phyloP scores from a whole-genome alignment of 768 basidiomycete genomes.

The Mycena kentingensis region DNA sequence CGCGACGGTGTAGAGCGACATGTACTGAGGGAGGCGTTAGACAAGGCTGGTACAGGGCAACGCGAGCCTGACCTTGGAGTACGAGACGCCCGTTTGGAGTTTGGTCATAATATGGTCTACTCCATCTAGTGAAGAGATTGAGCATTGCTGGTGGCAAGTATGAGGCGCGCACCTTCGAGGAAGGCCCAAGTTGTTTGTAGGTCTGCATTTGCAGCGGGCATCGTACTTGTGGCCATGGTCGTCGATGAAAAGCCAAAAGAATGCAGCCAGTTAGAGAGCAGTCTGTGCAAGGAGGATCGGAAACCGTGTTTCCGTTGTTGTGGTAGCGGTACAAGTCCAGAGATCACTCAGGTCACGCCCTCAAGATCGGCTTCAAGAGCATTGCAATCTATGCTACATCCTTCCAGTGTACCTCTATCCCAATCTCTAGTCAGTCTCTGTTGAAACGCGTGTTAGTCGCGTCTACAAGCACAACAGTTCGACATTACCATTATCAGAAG shows the following conservation, averaged over 20 bases:
- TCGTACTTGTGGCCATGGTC: conserved; percentile 43
- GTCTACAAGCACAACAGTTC: no score
- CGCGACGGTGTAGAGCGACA: conserved; percentile 88
- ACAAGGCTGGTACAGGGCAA: not conserved
- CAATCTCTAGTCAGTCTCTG: no score
- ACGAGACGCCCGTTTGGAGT: conserved; percentile 84
- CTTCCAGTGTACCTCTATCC: no score
- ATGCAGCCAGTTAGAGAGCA: conserved; percentile 23
- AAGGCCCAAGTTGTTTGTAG: conserved; percentile 85
- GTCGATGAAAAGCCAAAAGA: conserved; percentile 27
- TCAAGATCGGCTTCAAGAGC: no score
- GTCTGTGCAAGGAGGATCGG: conserved; percentile 3
- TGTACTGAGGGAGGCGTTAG: conserved; percentile 57
- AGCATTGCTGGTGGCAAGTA: not conserved
- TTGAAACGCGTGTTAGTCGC: no score
- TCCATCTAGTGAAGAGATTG: conserved; percentile 55
- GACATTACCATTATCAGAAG: no score
- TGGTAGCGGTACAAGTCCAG: no score
- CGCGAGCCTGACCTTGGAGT: conserved; percentile 53
- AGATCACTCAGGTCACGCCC: no score
- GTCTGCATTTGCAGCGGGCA: conserved; percentile 73
- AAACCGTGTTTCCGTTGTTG: no score
- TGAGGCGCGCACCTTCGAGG: conserved; percentile 70
- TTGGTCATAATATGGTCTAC: conserved; percentile 94
- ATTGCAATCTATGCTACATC: no score